These are phyloP conservation scores for Neofusicoccum sp. DNA, from an alignment of 2,329 filamentous ascomycete genomes.

Conservation along the genomic window DNA sequence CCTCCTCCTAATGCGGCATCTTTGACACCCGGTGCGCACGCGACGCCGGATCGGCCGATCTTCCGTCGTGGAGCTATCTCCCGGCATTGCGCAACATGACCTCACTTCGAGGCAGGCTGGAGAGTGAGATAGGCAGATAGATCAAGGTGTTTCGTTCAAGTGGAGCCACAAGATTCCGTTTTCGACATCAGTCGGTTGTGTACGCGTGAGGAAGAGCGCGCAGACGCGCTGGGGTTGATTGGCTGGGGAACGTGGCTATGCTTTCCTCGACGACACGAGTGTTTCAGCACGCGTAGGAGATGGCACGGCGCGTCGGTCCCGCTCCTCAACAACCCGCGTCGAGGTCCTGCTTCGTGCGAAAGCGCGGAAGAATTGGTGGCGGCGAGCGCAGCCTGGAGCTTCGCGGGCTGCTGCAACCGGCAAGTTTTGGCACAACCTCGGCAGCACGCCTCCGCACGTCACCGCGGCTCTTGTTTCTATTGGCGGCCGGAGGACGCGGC, in stretches of 20 bases:
- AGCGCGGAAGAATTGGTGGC: too few relatives aligned
- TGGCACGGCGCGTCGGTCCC: background rate
- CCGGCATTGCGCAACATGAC: background rate
- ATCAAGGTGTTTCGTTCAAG: background rate
- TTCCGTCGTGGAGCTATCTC: background rate
- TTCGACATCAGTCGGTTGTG: background rate
- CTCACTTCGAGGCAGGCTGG: background rate
- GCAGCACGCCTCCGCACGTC: background rate
- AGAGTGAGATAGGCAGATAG: background rate
- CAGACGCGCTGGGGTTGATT: background rate
- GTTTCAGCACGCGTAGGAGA: background rate
- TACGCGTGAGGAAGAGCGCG: background rate
- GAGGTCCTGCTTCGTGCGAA: background rate
- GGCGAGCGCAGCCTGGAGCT: background rate
- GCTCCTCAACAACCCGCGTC: background rate
- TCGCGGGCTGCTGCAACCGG: background rate
- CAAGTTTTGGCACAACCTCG: background rate
- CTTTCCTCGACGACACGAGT: background rate
- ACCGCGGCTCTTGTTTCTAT: background rate
- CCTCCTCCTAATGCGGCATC: conserved; percentile 49
- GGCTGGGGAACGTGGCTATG: background rate
- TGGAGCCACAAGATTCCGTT: conserved; percentile 5
- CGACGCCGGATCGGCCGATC: conserved; percentile 9
- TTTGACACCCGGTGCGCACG: conserved; percentile 45
- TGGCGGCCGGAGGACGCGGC: background rate